These are phyloP conservation scores for Trametes cingulata DNA, from an alignment of 768 basidiomycete genomes.

Conservation along the genomic window DNA sequence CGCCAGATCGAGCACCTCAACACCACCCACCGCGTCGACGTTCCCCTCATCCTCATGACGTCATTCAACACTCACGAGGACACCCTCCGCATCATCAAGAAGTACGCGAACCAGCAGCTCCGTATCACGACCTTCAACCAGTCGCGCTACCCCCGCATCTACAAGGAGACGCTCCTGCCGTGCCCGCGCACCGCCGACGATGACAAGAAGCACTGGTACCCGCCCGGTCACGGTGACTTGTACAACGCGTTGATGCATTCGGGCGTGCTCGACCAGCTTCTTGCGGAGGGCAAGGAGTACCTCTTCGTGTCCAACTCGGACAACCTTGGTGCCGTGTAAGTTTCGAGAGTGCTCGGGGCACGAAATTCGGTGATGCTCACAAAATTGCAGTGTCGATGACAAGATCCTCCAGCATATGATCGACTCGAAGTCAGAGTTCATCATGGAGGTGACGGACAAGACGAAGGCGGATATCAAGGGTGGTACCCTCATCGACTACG, in stretches of 20 bases:
- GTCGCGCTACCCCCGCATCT: constrained; percentile 91
- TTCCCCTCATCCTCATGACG: constrained; percentile 98
- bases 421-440: constrained; percentile 76
- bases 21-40: constrained; percentile 79
- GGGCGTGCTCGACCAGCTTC: constrained; percentile 86
- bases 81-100: constrained; percentile 94
- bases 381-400: constrained; percentile 25
- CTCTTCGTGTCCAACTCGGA: constrained; percentile 98
- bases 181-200: constrained; percentile 75
- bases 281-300: constrained; percentile 93
- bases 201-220: constrained; percentile 95
- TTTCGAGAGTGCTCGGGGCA: constrained; percentile 1
- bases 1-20: constrained; percentile 96
- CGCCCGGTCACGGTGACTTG: constrained; percentile 95
- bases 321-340: constrained; percentile 89
- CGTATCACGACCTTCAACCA: constrained; percentile 93
- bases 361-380: neutral
- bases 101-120: constrained; percentile 93
- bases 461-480: constrained; percentile 86
- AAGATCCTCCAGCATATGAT: constrained; percentile 87
- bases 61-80: constrained; percentile 99
- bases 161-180: constrained; percentile 85
- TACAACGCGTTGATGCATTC: constrained; percentile 92
- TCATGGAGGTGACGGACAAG: constrained; percentile 97
- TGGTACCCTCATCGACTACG: constrained; percentile 89